phyloP scores from a whole-genome alignment of 148 eudicot genomes.

The Nyssa sinensis region DNA sequence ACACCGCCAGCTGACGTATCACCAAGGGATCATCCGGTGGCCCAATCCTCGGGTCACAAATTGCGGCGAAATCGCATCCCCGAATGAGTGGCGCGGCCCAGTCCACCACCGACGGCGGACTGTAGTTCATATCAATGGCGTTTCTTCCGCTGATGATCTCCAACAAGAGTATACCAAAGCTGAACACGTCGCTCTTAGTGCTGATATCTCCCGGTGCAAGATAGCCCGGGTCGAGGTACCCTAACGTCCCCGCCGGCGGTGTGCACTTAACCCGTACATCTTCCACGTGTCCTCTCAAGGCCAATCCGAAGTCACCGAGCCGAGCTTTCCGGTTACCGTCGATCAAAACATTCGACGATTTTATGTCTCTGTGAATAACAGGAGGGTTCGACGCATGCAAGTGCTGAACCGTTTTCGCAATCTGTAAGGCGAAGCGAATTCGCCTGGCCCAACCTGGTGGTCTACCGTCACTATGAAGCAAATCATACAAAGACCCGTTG shows the following conservation, averaged over 20 bases:
- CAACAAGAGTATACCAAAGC: constrained; percentile 70
- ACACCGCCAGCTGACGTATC: constrained; percentile 36
- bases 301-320: constrained; percentile 78
- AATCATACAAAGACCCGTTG: constrained; percentile 68
- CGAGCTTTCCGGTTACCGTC: constrained; percentile 52
- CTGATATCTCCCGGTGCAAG: constrained; percentile 69
- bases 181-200: constrained; percentile 69
- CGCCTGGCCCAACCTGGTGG: constrained; percentile 50
- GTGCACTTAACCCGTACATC: constrained; percentile 45
- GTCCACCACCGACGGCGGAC: constrained; percentile 78
- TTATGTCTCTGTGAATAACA: constrained; percentile 77
- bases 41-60: constrained; percentile 60
- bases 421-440: constrained; percentile 50
- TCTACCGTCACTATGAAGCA: constrained; percentile 33
- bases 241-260: constrained; percentile 92
- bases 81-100: constrained; percentile 76
- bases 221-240: constrained; percentile 82
- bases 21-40: constrained; percentile 32
- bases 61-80: constrained; percentile 27
- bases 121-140: constrained; percentile 70
- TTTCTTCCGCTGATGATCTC: constrained; percentile 77
- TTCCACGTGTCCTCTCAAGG: constrained; percentile 62
- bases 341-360: constrained; percentile 68
- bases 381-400: constrained; percentile 66
- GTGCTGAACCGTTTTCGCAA: constrained; percentile 55